Percentiles rank a stretch among this genome's conserved stretches.
Conservation (phyloP, 306 rosid genomes). For the Vicia villosa region DNA sequence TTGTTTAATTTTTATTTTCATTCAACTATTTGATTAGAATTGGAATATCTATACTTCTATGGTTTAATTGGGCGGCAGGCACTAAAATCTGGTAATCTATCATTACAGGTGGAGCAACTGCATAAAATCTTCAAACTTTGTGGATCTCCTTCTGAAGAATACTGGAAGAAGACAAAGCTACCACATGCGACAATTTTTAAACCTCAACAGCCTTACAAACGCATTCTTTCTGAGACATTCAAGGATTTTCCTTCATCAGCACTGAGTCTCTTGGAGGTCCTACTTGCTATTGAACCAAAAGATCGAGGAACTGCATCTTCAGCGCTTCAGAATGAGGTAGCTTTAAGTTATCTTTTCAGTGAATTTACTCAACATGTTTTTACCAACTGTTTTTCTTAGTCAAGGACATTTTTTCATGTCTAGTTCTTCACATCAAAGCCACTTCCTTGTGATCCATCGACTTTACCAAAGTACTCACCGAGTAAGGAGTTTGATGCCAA, state of each 20-base stretch:
- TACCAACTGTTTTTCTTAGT: constrained; percentile 22
- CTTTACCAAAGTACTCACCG: constrained; percentile 79
- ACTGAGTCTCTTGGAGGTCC: constrained; percentile 64
- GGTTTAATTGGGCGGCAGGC: constrained; percentile 28
- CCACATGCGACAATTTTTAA: constrained; percentile 82
- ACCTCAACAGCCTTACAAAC: constrained; percentile 81
- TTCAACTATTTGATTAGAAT: constrained; percentile 16
- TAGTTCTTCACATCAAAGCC: constrained; percentile 80
- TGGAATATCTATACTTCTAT: neutral
- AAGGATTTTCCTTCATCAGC: constrained; percentile 66
- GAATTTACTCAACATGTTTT: constrained; percentile 14
- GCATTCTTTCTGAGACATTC: constrained; percentile 66
- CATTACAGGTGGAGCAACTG: constrained; percentile 83
- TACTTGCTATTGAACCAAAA: constrained; percentile 79
- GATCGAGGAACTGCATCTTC: constrained; percentile 72
- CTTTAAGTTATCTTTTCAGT: constrained; percentile 23
- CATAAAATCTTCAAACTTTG: constrained; percentile 93
- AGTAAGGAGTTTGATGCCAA: constrained; percentile 87
- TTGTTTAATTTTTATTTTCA: neutral
- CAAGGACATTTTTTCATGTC: constrained; percentile 25
- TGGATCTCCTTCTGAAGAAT: constrained; percentile 89
- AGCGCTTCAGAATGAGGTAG: constrained; percentile 81
- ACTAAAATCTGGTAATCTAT: constrained; percentile 28
- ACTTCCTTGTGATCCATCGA: constrained; percentile 71
- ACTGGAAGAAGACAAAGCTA: constrained; percentile 80